Evolutionary conservation across 129 eudicot genomes (phyloP).

Genomic region (Artemisia tridentata): DNA sequence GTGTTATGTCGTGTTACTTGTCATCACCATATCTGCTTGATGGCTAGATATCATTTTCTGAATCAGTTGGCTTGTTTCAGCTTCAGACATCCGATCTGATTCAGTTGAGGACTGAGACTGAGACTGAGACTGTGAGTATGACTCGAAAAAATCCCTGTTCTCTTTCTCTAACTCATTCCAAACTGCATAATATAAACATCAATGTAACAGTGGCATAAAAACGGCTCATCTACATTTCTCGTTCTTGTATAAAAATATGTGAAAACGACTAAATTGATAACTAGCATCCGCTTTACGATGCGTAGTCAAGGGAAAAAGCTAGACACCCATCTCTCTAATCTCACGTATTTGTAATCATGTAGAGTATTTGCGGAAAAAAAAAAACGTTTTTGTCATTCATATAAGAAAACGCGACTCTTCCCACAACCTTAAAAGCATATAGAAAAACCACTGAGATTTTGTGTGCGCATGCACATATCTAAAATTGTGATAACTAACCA

Average conservation of each 20-base stretch:
- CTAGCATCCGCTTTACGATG: too few species aligned
- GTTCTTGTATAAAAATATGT: too few species aligned
- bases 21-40: slow-evolving; percentile 25
- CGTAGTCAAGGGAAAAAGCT: too few species aligned
- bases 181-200: slow-evolving; percentile 35
- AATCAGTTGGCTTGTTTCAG: slow-evolving; percentile 52
- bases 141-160: slow-evolving; percentile 66
- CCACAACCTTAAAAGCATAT: too few species aligned
- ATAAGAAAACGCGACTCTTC: background rate
- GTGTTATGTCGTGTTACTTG: slow-evolving; percentile 16
- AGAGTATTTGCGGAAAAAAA: too few species aligned
- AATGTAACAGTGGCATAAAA: too few species aligned
- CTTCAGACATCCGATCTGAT: slow-evolving; percentile 50
- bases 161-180: slow-evolving; percentile 84
- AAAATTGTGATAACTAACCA: slow-evolving; percentile 37
- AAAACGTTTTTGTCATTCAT: background rate
- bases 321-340: too few species aligned
- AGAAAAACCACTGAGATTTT: background rate
- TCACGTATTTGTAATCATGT: too few species aligned
- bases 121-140: slow-evolving; percentile 43
- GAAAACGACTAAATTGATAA: too few species aligned
- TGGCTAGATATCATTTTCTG: slow-evolving; percentile 60
- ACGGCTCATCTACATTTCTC: too few species aligned
- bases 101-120: slow-evolving; percentile 30
- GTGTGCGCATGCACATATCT: slow-evolving; percentile 16